Base-by-base conservation (phyloP, 2,329 filamentous ascomycete genomes). In the Annulohypoxylon truncatum region DNA sequence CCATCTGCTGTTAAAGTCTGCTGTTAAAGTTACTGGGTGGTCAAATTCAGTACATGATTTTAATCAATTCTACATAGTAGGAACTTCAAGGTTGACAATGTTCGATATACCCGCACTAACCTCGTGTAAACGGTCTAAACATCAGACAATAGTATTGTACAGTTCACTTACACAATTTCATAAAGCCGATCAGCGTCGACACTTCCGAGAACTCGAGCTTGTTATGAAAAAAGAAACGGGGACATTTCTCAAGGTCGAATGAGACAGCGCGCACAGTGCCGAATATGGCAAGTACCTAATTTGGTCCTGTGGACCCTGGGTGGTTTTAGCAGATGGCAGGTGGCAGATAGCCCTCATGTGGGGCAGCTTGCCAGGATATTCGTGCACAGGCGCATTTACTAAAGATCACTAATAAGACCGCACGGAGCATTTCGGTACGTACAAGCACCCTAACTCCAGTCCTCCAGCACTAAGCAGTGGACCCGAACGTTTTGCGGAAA, bases 221-320 rank as follows among this genome's bases (percentile, higher is more conserved):
- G 35, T n/a, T 38, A 10, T 26, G 12, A 15, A 53, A 35, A 56
- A 31, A 47, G 24, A 56, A 56, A 42, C 35, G 40, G 53, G 24
- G 40, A 26, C 28, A 46, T 35, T 33, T 47, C 29, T n/a, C 8
- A 46, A 33, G 28, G 55, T 67, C 64, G 63, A 69, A 69, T 68
- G 31, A 62, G 56, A 63, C 20, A 52, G 55, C 42, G 47, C 65
- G 64, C 67, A 69, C 67, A 69, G 67, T 69, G 67, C 64, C 64
- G 64, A 67, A 69, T 69, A 52, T 24, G 67, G 67, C 18, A 69
- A 64, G 59, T 69, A 65, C 67, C 64, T 69, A 46, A 67, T 67
- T 63, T 56, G 65, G 61, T 35, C 13, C 18, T 62, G 51, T 50
- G 38, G 44, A 15, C 24, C 61, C 42, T 29, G 8, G 18, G 18